A percentile compares a stretch with the other conserved stretches of the same genome.
Evolutionary conservation across 2,329 filamentous ascomycete genomes (phyloP).

Genomic region (Penicillium verrucosum): DNA sequence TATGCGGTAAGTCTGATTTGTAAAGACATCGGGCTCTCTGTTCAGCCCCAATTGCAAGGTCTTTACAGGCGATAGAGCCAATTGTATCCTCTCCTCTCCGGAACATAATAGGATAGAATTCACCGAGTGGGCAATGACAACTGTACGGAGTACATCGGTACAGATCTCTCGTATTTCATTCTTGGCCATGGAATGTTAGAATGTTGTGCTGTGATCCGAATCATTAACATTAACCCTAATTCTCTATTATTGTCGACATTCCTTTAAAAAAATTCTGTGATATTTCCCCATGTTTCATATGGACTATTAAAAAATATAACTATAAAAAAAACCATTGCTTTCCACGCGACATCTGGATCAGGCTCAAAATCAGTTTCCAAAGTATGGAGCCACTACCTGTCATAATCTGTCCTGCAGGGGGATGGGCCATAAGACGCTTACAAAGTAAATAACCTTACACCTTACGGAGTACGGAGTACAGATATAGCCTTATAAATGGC

Average conservation of each 20-base stretch:
- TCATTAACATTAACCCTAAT: not conserved
- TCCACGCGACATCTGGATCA: not conserved
- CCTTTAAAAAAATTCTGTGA: not conserved
- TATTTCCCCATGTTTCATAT: not conserved
- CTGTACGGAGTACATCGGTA: not conserved
- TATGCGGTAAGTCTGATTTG: not conserved
- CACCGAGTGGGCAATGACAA: slow-evolving; percentile 4
- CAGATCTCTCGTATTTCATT: slow-evolving; percentile 3
- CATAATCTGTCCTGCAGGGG: not conserved
- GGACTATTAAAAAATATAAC: not conserved
- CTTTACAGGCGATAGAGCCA: slow-evolving; percentile 8
- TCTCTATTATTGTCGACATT: not conserved
- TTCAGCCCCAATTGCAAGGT: slow-evolving; percentile 18
- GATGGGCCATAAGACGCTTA: not conserved
- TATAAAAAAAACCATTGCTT: not conserved
- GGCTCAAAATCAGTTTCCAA: not conserved
- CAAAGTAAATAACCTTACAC: not conserved
- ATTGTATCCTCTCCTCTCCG: slow-evolving; percentile 15
- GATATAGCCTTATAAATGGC: not conserved
- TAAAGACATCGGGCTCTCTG: not conserved
- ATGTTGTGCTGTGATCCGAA: not conserved
- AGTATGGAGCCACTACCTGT: not conserved
- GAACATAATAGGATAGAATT: slow-evolving; percentile 10
- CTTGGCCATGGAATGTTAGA: slow-evolving; percentile 4
- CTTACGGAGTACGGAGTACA: not conserved